Percentiles rank a stretch among this genome's conserved stretches.
Evolutionary conservation across 441 rosid genomes (phyloP).

Genomic region (Gossypium lobatum): DNA sequence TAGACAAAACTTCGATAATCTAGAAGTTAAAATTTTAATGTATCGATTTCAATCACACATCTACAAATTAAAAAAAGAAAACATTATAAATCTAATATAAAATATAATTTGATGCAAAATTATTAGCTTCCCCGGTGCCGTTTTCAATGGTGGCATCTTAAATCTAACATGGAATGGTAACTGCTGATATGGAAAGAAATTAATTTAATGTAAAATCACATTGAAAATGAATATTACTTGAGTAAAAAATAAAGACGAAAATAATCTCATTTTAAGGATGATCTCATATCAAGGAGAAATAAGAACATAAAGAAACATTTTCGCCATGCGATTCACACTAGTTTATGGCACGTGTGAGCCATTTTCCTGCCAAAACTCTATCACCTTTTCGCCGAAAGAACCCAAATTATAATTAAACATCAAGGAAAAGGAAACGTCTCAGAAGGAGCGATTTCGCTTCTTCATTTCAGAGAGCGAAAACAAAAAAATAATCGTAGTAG

Average conservation of each 20-base stretch:
- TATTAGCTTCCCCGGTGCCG: too few species aligned
- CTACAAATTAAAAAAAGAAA: not conserved
- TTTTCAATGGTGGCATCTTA: too few species aligned
- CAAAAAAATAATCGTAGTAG: not conserved
- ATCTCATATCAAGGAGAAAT: not conserved
- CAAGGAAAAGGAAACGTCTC: not conserved
- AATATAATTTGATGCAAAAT: too few species aligned
- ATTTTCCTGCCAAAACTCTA: not conserved
- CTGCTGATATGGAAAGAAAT: not conserved
- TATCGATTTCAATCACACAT: not conserved
- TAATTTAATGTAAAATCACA: too few species aligned
- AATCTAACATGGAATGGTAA: not conserved
- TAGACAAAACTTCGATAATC: not conserved
- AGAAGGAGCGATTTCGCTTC: not conserved
- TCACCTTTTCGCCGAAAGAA: conserved; percentile 7
- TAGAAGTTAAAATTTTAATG: too few species aligned
- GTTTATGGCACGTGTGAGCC: not conserved
- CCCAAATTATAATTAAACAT: not conserved
- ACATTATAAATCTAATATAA: too few species aligned
- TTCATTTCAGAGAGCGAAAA: not conserved
- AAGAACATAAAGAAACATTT: not conserved
- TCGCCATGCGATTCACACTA: not conserved
- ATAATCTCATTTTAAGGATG: not conserved
- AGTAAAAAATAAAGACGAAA: not conserved
- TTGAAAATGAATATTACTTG: not conserved